phyloP scores from a whole-genome alignment of 495 filamentous ascomycete species.

The Lichina pygmaea region DNA sequence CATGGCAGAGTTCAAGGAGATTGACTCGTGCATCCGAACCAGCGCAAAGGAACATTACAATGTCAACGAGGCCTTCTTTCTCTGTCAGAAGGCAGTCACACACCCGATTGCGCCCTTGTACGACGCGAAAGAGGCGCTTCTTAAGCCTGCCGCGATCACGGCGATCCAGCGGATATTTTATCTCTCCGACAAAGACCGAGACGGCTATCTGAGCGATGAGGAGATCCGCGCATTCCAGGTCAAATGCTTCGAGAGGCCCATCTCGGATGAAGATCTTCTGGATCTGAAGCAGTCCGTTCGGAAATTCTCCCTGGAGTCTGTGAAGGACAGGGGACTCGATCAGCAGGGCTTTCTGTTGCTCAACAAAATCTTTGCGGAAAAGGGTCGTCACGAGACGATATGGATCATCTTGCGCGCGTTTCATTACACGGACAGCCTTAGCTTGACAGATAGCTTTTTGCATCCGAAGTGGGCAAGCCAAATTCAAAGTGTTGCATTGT shows the following conservation, averaged over 20 bases:
- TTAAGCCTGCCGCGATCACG: slow-evolving; percentile 71
- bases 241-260: slow-evolving; percentile 67
- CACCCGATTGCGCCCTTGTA: slow-evolving; percentile 91
- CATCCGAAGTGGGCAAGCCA: slow-evolving; percentile 30
- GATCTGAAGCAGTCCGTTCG: slow-evolving; percentile 71
- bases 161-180: slow-evolving; percentile 74
- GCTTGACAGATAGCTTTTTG: slow-evolving; percentile 70
- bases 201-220: slow-evolving; percentile 73
- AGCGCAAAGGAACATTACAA: slow-evolving; percentile 89
- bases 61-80: slow-evolving; percentile 77
- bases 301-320: slow-evolving; percentile 33
- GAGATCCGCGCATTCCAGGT: slow-evolving; percentile 78
- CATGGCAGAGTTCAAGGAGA: slow-evolving; percentile 97
- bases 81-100: slow-evolving; percentile 96
- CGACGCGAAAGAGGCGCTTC: slow-evolving; percentile 57
- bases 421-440: slow-evolving; percentile 85
- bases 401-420: slow-evolving; percentile 93
- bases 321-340: slow-evolving; percentile 46
- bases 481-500: background rate
- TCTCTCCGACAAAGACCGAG: slow-evolving; percentile 84
- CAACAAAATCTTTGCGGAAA: slow-evolving; percentile 90
- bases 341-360: slow-evolving; percentile 60
- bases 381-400: slow-evolving; percentile 92
- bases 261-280: slow-evolving; percentile 50
- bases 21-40: slow-evolving; percentile 87